These are phyloP conservation scores for Brassica incana DNA, from an alignment of 345 rosid species.

Conservation along the genomic window DNA sequence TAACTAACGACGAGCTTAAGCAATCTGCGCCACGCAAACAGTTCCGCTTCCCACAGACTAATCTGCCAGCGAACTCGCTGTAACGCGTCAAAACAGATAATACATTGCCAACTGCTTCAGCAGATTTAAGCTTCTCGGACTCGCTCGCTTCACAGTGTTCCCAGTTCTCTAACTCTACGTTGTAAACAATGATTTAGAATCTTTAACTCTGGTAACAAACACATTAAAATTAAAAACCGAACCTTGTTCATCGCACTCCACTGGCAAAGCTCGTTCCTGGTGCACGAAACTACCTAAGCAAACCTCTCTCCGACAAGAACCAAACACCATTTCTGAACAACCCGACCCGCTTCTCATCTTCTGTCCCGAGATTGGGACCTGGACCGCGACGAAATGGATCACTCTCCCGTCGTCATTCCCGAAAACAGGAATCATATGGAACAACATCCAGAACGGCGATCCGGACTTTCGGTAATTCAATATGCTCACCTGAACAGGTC, in stretches of 20 bases:
- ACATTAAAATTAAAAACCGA: too few species aligned
- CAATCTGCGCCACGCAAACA: slow-evolving; percentile 45
- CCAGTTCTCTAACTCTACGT: slow-evolving; percentile 58
- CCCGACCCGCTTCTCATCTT: slow-evolving; percentile 41
- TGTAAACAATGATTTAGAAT: neutral
- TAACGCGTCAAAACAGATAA: slow-evolving; percentile 64
- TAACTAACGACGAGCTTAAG: slow-evolving; percentile 65
- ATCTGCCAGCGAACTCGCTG: slow-evolving; percentile 62
- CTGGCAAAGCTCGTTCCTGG: slow-evolving; percentile 42
- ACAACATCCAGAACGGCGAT: slow-evolving; percentile 89
- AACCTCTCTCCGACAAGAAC: slow-evolving; percentile 85
- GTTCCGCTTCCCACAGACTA: slow-evolving; percentile 63
- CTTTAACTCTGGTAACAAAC: neutral
- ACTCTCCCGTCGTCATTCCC: slow-evolving; percentile 60
- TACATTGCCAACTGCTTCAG: slow-evolving; percentile 49
- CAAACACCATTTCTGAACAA: slow-evolving; percentile 47
- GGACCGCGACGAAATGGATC: slow-evolving; percentile 77
- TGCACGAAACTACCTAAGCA: slow-evolving; percentile 54
- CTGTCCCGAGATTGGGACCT: slow-evolving; percentile 60
- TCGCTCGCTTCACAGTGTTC: slow-evolving; percentile 78
- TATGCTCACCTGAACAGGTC: slow-evolving; percentile 53
- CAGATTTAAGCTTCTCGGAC: slow-evolving; percentile 62
- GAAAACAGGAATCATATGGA: slow-evolving; percentile 74
- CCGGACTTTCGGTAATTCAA: slow-evolving; percentile 88
- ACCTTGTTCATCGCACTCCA: slow-evolving; percentile 41